Evolutionary conservation across 352 stramenopile species (phyloP).

Genomic region (Pythium aristosporum): DNA sequence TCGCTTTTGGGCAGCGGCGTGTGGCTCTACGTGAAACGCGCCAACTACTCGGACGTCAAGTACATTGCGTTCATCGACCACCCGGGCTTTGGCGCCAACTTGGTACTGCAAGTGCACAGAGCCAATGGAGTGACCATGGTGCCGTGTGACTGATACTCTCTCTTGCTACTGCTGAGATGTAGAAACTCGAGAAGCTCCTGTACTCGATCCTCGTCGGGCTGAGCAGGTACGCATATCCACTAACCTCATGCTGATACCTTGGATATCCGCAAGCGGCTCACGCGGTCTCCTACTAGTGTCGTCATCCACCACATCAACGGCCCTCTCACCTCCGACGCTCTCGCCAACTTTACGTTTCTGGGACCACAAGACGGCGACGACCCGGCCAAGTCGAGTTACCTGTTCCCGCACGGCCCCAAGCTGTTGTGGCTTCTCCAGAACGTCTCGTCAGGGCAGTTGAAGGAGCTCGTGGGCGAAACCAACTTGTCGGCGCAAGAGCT

Average conservation of each 20-base stretch:
- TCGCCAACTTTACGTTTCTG: conserved; percentile 64
- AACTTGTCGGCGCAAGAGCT: conserved; percentile 53
- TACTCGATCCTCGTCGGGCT: conserved; percentile 67
- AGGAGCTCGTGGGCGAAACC: conserved; percentile 55
- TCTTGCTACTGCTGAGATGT: background rate
- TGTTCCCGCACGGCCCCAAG: conserved; percentile 72
- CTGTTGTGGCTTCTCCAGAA: conserved; percentile 76
- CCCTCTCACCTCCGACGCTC: conserved; percentile 43
- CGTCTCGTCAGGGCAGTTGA: conserved; percentile 54
- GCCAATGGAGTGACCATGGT: no score
- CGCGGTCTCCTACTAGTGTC: conserved; percentile 34
- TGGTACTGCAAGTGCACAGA: conserved; percentile 9
- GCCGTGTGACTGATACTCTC: background rate
- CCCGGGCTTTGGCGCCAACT: conserved; percentile 41
- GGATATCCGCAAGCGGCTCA: background rate
- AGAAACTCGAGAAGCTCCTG: conserved; percentile 57
- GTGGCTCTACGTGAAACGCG: conserved; percentile 72
- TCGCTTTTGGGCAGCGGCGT: conserved; percentile 31
- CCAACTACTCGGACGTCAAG: conserved; percentile 64
- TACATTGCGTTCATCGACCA: conserved; percentile 73
- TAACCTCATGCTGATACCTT: background rate
- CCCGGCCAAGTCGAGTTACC: conserved; percentile 12
- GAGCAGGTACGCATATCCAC: conserved; percentile 41
- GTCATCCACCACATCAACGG: conserved; percentile 69
- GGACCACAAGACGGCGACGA: conserved; percentile 18